Conservation (phyloP, 345 rosid species). For the Citrus inodora region DNA sequence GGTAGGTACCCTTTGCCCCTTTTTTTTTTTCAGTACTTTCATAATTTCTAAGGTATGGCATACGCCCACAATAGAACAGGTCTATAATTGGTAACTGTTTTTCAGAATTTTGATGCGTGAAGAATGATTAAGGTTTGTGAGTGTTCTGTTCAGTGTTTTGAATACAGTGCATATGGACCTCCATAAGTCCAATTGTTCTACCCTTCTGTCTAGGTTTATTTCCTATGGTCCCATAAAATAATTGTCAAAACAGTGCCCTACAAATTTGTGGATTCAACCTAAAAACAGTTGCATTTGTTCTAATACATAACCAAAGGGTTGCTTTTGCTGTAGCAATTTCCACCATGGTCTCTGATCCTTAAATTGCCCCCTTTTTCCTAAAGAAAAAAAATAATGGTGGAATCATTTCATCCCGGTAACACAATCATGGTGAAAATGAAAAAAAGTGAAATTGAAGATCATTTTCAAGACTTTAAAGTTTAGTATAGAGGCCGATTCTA, state of each 20-base stretch:
- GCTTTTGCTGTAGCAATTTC: not conserved
- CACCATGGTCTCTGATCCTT: not conserved
- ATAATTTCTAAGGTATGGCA: slow-evolving; percentile 7
- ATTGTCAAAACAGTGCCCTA: not conserved
- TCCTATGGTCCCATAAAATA: slow-evolving; percentile 17
- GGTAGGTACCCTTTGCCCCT: not conserved
- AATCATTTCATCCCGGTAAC: not conserved
- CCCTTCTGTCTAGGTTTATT: not conserved
- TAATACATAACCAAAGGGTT: not conserved
- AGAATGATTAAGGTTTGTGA: not conserved
- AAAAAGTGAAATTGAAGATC: not conserved
- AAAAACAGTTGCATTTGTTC: not conserved
- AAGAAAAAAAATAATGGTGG: not conserved
- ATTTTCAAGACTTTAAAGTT: not conserved
- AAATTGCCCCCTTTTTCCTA: not conserved
- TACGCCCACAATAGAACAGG: not conserved
- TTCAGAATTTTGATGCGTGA: not conserved
- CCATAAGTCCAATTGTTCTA: not conserved
- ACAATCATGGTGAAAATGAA: not conserved
- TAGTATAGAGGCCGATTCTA: no score
- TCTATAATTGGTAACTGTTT: slow-evolving; percentile 6
- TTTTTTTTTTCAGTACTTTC: slow-evolving; percentile 15
- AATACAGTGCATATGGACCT: not conserved
- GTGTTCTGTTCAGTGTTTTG: not conserved
- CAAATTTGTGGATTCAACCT: slow-evolving; percentile 9